Evolutionary conservation across 306 rosid genomes (phyloP).

Genomic region (Fragaria vesca): DNA sequence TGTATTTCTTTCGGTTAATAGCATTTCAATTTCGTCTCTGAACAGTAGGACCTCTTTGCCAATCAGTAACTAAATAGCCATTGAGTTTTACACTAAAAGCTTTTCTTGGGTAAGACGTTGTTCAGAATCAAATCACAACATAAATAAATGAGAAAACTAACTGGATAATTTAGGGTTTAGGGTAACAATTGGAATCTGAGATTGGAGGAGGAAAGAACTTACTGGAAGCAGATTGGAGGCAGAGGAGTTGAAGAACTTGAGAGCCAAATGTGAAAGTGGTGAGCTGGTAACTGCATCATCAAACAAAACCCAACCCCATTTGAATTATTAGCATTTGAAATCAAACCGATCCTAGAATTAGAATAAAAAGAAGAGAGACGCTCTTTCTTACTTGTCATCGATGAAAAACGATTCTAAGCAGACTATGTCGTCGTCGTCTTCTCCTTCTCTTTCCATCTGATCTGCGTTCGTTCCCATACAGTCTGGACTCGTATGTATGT

Average conservation of each 20-base stretch:
- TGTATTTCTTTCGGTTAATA: not conserved
- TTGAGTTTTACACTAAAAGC: too few species aligned
- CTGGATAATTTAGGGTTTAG: not conserved
- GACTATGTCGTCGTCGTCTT: slow-evolving; percentile 59
- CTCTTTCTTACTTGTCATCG: slow-evolving; percentile 55
- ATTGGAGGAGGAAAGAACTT: slow-evolving; percentile 20
- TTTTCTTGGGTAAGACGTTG: too few species aligned
- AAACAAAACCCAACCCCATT: not conserved
- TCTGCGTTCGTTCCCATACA: too few species aligned
- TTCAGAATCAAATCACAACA: not conserved
- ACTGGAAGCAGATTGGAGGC: slow-evolving; percentile 91
- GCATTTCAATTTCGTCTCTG: not conserved
- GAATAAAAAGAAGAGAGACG: not conserved
- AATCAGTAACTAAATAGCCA: not conserved
- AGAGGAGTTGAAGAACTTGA: slow-evolving; percentile 62
- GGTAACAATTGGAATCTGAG: not conserved
- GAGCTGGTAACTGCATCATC: slow-evolving; percentile 67
- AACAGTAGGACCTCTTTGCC: not conserved
- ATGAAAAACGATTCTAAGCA: slow-evolving; percentile 83
- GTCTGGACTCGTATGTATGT: too few species aligned
- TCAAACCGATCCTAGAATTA: not conserved
- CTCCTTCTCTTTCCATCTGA: slow-evolving; percentile 27
- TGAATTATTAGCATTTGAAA: not conserved
- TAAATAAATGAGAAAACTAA: not conserved
- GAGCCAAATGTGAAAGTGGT: slow-evolving; percentile 79